These are phyloP conservation scores for Blastobotrys muscicola DNA, from an alignment of 805 yeast species.

Conservation along the genomic window DNA sequence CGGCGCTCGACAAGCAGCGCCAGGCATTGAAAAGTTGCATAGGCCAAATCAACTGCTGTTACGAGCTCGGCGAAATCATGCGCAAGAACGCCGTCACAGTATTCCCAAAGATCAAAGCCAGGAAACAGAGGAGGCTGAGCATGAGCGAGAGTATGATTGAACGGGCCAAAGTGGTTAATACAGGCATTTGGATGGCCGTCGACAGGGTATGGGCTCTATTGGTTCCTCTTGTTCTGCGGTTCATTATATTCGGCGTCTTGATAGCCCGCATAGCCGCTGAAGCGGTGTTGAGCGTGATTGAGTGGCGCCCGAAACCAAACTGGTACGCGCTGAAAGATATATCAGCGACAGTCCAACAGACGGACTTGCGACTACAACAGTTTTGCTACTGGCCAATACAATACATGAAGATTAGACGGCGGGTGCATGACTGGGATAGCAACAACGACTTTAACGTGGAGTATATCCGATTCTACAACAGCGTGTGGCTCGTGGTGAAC, in stretches of 20 bases:
- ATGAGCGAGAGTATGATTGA: constrained; percentile 14
- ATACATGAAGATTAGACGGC: constrained; percentile 45
- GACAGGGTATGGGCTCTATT: constrained; percentile 5
- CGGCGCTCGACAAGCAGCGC: constrained; percentile 2
- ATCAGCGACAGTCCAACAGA: constrained; percentile 65
- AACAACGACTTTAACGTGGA: constrained; percentile 34
- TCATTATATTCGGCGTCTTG: constrained; percentile 16
- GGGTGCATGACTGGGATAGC: constrained; percentile 32
- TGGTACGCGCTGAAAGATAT: constrained; percentile 26
- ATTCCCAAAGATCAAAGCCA: constrained; percentile 17
- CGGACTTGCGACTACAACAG: constrained; percentile 70
- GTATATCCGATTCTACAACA: constrained; percentile 65
- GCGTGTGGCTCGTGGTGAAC: constrained; percentile 77
- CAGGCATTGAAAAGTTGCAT: constrained; percentile 18
- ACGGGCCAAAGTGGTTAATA: constrained; percentile 12
- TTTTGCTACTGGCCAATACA: constrained; percentile 73
- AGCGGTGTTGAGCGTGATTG: constrained; percentile 23
- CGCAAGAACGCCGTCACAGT: constrained; percentile 17
- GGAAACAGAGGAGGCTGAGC: constrained; percentile 17
- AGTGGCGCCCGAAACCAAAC: constrained; percentile 17
- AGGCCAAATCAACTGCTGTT: constrained; percentile 28
- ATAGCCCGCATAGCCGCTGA: constrained; percentile 24
- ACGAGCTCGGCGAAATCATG: constrained; percentile 25
- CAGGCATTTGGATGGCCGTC: constrained; percentile 6
- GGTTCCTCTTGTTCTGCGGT: constrained; percentile 11